These are phyloP conservation scores for Brassica rapa DNA, from an alignment of 345 rosid genomes.

Conservation along the genomic window DNA sequence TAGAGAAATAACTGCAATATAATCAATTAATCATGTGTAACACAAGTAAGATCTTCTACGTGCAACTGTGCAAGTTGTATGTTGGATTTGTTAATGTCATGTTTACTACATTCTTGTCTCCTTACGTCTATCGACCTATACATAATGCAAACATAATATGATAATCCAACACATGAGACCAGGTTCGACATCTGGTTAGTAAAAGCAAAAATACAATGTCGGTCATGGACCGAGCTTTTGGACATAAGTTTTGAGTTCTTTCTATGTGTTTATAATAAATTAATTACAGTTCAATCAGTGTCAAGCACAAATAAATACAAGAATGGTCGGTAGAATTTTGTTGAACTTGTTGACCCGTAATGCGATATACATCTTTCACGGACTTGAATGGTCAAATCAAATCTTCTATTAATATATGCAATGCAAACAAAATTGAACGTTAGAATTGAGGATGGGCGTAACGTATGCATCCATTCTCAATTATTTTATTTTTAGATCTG, in stretches of 20 bases:
- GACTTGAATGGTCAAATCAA: slow-evolving; percentile 38
- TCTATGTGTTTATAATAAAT: background rate
- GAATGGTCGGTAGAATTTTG: slow-evolving; percentile 36
- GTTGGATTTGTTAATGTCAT: background rate
- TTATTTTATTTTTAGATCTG: slow-evolving; percentile 5
- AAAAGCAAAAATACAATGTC: slow-evolving; percentile 17
- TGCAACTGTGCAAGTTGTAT: background rate
- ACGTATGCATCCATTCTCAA: slow-evolving; percentile 21
- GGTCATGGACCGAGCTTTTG: slow-evolving; percentile 13
- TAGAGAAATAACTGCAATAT: too few species aligned
- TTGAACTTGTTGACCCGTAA: slow-evolving; percentile 38
- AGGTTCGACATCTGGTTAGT: slow-evolving; percentile 11
- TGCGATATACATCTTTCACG: slow-evolving; percentile 8
- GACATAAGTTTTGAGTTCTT: slow-evolving; percentile 10
- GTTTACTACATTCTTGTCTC: background rate
- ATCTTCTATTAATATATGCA: slow-evolving; percentile 21
- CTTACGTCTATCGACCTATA: background rate
- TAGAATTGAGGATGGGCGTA: background rate
- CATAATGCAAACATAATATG: background rate
- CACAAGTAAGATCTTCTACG: background rate
- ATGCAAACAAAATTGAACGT: slow-evolving; percentile 12
- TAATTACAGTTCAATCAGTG: slow-evolving; percentile 5
- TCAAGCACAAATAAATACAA: slow-evolving; percentile 14
- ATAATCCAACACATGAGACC: background rate
- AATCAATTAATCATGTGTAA: too few species aligned